Conservation (phyloP, 75 land plant genomes). For the Azolla pinnata region DNA sequence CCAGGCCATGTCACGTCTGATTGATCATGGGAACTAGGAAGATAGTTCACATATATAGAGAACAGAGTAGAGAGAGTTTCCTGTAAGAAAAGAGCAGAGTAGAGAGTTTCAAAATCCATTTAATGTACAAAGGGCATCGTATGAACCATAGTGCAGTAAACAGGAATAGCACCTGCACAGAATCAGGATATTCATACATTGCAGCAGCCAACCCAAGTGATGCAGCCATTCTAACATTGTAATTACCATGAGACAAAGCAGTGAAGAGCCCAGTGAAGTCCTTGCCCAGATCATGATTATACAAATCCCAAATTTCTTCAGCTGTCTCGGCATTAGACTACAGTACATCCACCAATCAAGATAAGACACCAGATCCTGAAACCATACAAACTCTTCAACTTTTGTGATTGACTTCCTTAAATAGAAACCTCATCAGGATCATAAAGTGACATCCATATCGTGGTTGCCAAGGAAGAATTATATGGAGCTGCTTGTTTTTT, state of each 20-base stretch:
- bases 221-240: constrained; percentile 89
- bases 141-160: too few relatives aligned
- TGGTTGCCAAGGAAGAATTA: constrained; percentile 51
- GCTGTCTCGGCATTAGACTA: constrained; percentile 90
- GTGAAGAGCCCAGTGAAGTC: constrained; percentile 70
- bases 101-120: too few relatives aligned
- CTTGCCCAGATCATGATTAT: constrained; percentile 75
- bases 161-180: constrained; percentile 48
- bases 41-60: constrained; percentile 57
- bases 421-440: constrained; percentile 80
- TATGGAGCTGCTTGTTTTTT: constrained; percentile 43
- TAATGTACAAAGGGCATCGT: too few relatives aligned
- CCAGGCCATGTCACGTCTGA: constrained; percentile 77
- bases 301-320: constrained; percentile 91
- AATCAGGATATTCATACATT: constrained; percentile 77
- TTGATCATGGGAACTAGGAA: constrained; percentile 34
- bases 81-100: too few relatives aligned
- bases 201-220: constrained; percentile 86
- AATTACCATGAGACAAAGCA: constrained; percentile 79
- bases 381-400: neutral
- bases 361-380: neutral
- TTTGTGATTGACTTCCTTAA: neutral
- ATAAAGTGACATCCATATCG: constrained; percentile 86
- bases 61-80: constrained; percentile 76
- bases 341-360: neutral